phyloP scores from a whole-genome alignment of 345 rosid genomes.

The Adansonia digitata region DNA sequence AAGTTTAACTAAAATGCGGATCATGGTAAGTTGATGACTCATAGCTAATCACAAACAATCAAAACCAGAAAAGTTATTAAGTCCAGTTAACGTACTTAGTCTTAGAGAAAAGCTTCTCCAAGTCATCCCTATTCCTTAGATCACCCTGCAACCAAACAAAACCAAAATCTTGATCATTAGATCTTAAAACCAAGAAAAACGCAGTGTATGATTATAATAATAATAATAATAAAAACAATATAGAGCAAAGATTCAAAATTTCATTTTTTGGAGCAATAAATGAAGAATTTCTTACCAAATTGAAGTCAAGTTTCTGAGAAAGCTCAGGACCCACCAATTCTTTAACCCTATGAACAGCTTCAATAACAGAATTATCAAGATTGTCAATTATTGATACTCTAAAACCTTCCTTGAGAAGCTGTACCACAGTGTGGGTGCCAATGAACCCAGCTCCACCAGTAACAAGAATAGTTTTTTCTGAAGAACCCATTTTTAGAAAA shows the following conservation, averaged over 20 bases:
- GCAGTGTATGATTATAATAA: neutral
- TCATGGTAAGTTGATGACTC: neutral
- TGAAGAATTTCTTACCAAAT: conserved; percentile 42
- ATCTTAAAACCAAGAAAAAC: neutral
- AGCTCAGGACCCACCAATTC: conserved; percentile 77
- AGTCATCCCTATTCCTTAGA: conserved; percentile 72
- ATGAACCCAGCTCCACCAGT: conserved; percentile 99
- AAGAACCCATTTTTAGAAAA: conserved; percentile 26
- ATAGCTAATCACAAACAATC: neutral
- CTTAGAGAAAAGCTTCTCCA: conserved; percentile 73
- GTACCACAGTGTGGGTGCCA: conserved; percentile 84
- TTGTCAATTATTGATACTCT: conserved; percentile 79
- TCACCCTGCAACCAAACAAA: conserved; percentile 62
- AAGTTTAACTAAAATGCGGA: neutral
- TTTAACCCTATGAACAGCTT: conserved; percentile 75
- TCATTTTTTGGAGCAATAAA: neutral
- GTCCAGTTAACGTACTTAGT: conserved; percentile 40
- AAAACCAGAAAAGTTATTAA: neutral
- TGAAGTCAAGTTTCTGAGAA: conserved; percentile 63
- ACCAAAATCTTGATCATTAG: neutral
- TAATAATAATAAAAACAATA: neutral
- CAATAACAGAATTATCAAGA: conserved; percentile 70
- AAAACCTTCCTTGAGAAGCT: conserved; percentile 76
- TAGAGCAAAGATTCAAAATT: neutral
- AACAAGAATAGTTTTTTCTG: conserved; percentile 59